Evolutionary conservation across 495 filamentous ascomycete genomes (phyloP).

Genomic region (Lophiostoma macrostomum): DNA sequence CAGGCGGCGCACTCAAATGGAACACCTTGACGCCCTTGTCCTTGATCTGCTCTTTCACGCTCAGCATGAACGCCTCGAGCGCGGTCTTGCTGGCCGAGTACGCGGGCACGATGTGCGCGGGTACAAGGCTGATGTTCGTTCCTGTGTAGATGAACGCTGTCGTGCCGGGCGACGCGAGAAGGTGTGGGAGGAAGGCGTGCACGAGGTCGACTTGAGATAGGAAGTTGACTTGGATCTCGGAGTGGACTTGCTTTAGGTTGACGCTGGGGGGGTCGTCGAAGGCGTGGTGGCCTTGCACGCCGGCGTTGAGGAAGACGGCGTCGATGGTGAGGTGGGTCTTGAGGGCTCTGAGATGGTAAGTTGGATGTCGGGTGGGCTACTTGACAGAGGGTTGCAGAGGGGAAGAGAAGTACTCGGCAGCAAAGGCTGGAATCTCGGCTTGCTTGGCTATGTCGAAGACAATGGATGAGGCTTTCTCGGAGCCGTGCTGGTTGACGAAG

Average conservation of each 20-base stretch:
- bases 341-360: background rate
- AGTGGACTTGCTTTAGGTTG: constrained; percentile 10
- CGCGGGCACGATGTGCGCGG: constrained; percentile 41
- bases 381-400: no score
- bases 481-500: constrained; percentile 19
- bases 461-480: constrained; percentile 2
- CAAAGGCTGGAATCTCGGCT: constrained; percentile 15
- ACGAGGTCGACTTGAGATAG: constrained; percentile 23
- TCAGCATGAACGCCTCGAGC: constrained; percentile 43
- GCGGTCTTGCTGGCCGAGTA: constrained; percentile 50
- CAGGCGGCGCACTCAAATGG: background rate
- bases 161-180: constrained; percentile 6
- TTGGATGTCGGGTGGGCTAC: no score
- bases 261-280: constrained; percentile 18
- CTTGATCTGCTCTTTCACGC: constrained; percentile 10
- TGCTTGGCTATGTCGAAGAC: constrained; percentile 18
- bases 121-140: constrained; percentile 46
- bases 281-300: constrained; percentile 12
- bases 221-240: constrained; percentile 31
- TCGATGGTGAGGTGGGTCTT: constrained; percentile 26
- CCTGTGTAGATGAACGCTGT: constrained; percentile 33
- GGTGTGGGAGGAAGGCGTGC: constrained; percentile 28
- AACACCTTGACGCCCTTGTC: background rate
- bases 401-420: no score
- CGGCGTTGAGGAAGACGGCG: constrained; percentile 34